Evolutionary conservation across 2,329 filamentous ascomycete species (phyloP).

Genomic region (Paracorniculantispora psalliotae): DNA sequence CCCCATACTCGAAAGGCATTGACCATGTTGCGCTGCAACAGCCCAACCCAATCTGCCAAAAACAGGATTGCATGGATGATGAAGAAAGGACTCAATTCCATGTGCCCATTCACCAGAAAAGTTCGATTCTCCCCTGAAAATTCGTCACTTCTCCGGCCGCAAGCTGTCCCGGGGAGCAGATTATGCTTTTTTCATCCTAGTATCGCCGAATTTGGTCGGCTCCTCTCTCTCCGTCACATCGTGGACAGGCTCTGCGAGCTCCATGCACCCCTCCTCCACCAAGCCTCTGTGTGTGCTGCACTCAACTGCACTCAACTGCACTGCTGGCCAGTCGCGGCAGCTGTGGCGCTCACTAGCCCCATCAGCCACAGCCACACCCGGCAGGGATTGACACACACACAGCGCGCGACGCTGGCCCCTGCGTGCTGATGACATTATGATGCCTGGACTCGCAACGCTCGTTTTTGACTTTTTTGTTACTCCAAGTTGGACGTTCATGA

Average conservation of each 20-base stretch:
- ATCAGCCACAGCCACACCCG: slow-evolving; percentile 11
- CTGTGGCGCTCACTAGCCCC: slow-evolving; percentile 4
- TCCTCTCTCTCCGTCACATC: too few species aligned
- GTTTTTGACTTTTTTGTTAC: slow-evolving; percentile 1
- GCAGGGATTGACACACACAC: slow-evolving; percentile 7
- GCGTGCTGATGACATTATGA: slow-evolving; percentile 13
- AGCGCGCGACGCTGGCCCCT: not conserved
- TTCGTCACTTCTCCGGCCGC: not conserved
- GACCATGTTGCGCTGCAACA: not conserved
- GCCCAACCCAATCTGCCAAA: not conserved
- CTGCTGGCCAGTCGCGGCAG: not conserved
- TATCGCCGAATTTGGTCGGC: not conserved
- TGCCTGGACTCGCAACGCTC: slow-evolving; percentile 5
- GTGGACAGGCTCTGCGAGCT: too few species aligned
- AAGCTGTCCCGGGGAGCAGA: too few species aligned
- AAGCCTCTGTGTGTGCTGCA: too few species aligned
- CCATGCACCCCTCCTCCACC: not conserved
- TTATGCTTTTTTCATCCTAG: not conserved
- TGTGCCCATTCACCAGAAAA: too few species aligned
- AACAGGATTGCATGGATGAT: too few species aligned
- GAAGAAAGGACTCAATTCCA: too few species aligned
- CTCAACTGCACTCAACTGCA: not conserved
- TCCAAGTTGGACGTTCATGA: too few species aligned
- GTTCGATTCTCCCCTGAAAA: too few species aligned
- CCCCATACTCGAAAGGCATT: not conserved